phyloP scores from a whole-genome alignment of 163 green algal genomes.

The Volvox carteri region DNA sequence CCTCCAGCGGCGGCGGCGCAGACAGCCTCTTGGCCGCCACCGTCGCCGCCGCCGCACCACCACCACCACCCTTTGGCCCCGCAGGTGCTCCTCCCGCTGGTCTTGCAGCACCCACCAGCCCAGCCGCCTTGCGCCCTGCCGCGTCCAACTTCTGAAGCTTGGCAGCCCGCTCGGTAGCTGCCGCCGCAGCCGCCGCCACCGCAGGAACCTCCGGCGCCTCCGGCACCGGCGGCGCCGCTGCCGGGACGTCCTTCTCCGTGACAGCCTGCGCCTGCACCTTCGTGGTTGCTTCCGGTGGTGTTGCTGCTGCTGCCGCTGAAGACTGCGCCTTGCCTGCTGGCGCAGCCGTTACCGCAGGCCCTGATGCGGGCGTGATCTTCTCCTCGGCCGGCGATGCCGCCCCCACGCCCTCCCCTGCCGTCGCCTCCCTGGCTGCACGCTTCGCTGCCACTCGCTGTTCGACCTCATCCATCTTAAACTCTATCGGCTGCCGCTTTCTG shows the following conservation, averaged over 20 bases:
- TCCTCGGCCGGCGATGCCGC: background rate
- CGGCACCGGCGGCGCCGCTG: background rate
- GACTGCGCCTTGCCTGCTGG: background rate
- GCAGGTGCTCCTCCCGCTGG: background rate
- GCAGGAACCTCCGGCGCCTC: background rate
- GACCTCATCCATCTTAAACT: conserved; percentile 45
- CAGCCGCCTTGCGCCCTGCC: conserved; percentile 6
- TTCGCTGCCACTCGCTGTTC: conserved; percentile 48
- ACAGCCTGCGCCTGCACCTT: no score
- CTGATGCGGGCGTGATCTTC: background rate
- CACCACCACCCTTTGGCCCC: background rate
- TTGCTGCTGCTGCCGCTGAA: background rate
- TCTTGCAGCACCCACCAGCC: background rate
- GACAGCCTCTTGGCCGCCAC: background rate
- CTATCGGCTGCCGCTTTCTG: conserved; percentile 46
- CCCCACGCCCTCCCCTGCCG: background rate
- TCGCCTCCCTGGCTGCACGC: conserved; percentile 24
- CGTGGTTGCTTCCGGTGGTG: background rate
- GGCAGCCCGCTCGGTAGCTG: background rate
- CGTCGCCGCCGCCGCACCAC: background rate
- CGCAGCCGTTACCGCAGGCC: no score
- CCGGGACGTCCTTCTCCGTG: background rate
- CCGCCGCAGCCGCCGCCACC: background rate
- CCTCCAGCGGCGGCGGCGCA: conserved; percentile 14
- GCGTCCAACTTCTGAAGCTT: conserved; percentile 43